A percentile compares a stretch with the other conserved stretches of the same genome.
phyloP scores from a whole-genome alignment of 257 asterid species.

The Nicotiana obtusifolia region DNA sequence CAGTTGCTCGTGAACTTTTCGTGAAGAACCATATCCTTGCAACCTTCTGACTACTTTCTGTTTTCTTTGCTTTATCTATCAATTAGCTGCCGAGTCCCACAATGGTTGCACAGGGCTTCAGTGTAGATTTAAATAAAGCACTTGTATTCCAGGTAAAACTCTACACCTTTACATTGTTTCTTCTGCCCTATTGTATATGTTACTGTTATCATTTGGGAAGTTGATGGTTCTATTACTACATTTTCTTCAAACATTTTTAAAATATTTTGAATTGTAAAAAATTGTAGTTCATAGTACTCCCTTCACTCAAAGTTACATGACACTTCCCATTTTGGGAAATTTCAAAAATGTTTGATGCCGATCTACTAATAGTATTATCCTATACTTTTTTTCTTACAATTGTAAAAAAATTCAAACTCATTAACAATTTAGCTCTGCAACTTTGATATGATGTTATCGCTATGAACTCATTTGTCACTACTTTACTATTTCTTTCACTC shows the following conservation, averaged over 20 bases:
- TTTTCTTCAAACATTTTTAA: not conserved
- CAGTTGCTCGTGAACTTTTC: not conserved
- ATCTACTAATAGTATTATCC: not conserved
- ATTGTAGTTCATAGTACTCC: not conserved
- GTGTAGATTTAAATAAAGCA: not conserved
- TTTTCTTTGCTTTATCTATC: not conserved
- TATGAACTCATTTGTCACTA: not conserved
- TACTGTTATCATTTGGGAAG: not conserved
- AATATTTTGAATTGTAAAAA: not conserved
- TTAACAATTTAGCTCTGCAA: not conserved
- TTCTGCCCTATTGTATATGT: not conserved
- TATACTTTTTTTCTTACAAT: not conserved
- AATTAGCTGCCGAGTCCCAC: not conserved
- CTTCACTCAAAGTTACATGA: not conserved
- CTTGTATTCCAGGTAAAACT: constrained; percentile 10
- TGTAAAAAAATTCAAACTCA: not conserved
- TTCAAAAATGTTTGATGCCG: not conserved
- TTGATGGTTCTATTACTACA: not conserved
- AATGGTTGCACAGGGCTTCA: constrained; percentile 1
- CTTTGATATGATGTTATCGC: not conserved
- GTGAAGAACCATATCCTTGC: not conserved
- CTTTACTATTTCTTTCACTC: not conserved
- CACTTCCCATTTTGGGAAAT: not conserved
- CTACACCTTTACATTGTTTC: not conserved
- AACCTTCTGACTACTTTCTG: not conserved